Evolutionary conservation across 768 basidiomycete genomes (phyloP), one percentile per base, ranked within the genome.

Genomic region (Suillus occidentalis): DNA sequence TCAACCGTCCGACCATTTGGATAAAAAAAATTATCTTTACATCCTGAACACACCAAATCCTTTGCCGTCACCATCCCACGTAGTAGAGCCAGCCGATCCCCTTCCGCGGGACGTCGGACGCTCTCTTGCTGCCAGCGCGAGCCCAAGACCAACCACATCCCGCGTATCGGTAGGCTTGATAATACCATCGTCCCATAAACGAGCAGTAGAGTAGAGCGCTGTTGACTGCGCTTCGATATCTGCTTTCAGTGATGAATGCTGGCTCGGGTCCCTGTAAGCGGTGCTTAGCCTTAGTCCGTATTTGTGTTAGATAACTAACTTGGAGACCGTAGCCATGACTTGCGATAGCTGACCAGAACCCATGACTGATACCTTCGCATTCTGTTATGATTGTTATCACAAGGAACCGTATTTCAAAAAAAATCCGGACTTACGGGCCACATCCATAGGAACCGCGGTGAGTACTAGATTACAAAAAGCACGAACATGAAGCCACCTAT

Each of bases 361-460:
- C 95, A 98, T 98, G 43, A 98, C 96, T 18, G 91, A 92, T 2
- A 97, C 89, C 76, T 91, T 95, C 42, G 95, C 93, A 68, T 95
- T 95, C 89, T 94, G 67, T 28, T 47, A 37, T 55, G 37, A 9
- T 9, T 37, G 56, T 60, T 49, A 43, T 34, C 53, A 12, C 13
- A 10, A 50, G 25, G 53, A 58, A 47, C n/a, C 42, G n/a, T 62
- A 50, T 13, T 43, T 53, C 2, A 42, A 60, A 42, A 58, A 28
- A 66, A 28, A 67, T 47, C 40, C 5, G 53, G 42, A 79, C 90
- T 71, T 77, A 93, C 92, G 64, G 95, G 95, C 96, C 96, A 98
- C 94, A 95, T 96, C 92, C 94, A 98, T 60, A 98, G 77, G 84
- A 98, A 97, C 65, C 94, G 84, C 20, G 96, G 95, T 6, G 92